phyloP scores from a whole-genome alignment of 495 filamentous ascomycete species.

The Niebla homalea region DNA sequence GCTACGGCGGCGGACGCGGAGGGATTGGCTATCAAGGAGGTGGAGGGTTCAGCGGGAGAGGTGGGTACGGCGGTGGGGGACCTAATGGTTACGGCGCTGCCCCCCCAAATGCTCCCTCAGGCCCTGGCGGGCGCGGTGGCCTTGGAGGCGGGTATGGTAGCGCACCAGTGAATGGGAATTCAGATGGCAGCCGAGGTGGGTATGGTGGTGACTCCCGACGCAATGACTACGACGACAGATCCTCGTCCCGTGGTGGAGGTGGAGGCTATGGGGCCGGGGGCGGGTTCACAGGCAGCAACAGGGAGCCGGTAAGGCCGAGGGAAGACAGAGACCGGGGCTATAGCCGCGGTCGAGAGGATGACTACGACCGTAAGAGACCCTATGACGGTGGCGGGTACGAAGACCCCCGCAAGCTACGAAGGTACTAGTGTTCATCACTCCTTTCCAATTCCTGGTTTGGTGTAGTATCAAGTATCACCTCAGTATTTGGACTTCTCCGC shows the following conservation, averaged over 20 bases:
- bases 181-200: conserved; percentile 22
- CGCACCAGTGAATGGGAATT: conserved; percentile 19
- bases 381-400: conserved; percentile 51
- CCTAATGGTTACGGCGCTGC: conserved; percentile 34
- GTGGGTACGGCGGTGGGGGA: conserved; percentile 35
- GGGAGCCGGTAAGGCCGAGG: conserved; percentile 38
- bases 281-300: conserved; percentile 39
- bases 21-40: conserved; percentile 49
- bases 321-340: conserved; percentile 39
- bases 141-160: conserved; percentile 31
- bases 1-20: conserved; percentile 32
- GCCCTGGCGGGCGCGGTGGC: conserved; percentile 53
- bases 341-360: conserved; percentile 46
- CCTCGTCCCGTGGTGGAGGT: conserved; percentile 22
- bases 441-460: conserved; percentile 29
- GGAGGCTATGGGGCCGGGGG: conserved; percentile 22
- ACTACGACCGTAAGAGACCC: conserved; percentile 45
- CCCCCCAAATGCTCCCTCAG: conserved; percentile 67
- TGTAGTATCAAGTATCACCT: background rate
- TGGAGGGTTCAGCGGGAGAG: conserved; percentile 40
- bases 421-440: conserved; percentile 42
- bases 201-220: conserved; percentile 28
- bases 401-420: conserved; percentile 64
- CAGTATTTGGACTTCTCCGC: background rate
- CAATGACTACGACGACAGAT: conserved; percentile 24